phyloP scores from a whole-genome alignment of 2,329 filamentous ascomycete genomes.

The Fusarium chuoi region DNA sequence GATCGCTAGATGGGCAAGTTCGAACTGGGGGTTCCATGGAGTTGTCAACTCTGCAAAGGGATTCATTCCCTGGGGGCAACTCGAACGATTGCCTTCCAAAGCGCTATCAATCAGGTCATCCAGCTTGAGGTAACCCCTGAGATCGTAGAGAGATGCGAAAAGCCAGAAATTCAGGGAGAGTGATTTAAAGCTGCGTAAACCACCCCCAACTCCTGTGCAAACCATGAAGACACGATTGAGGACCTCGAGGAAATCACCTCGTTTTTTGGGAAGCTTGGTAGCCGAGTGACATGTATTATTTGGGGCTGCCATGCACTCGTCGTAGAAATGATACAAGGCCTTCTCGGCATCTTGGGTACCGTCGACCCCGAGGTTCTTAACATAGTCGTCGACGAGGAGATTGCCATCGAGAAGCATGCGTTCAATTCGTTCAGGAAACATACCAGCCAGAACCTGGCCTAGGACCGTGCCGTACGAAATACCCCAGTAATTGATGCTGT shows the following conservation, averaged over 20 bases:
- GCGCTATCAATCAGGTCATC: background rate
- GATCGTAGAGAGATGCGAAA: accelerated
- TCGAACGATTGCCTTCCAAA: background rate
- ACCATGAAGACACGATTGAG: background rate
- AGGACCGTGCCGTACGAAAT: conserved; percentile 36
- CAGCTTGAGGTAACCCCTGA: accelerated
- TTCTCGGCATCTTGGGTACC: background rate
- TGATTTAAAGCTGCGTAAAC: background rate
- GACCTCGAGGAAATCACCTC: background rate
- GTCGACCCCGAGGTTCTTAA: accelerated
- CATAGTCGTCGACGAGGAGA: conserved; percentile 19
- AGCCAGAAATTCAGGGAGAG: accelerated
- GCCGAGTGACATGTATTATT: background rate
- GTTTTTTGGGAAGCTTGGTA: background rate
- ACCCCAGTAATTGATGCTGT: conserved; percentile 49
- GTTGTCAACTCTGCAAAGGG: no score
- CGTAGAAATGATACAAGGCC: background rate
- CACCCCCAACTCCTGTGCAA: background rate
- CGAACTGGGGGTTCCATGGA: background rate
- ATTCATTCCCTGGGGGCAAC: background rate
- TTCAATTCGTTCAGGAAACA: conserved; percentile 38
- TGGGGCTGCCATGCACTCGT: background rate
- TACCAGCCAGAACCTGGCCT: conserved; percentile 28
- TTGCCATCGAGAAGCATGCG: conserved; percentile 33
- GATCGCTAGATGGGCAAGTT: background rate